These are phyloP conservation scores for Hemileccinum impolitum DNA, from an alignment of 768 basidiomycete genomes.

Conservation along the genomic window DNA sequence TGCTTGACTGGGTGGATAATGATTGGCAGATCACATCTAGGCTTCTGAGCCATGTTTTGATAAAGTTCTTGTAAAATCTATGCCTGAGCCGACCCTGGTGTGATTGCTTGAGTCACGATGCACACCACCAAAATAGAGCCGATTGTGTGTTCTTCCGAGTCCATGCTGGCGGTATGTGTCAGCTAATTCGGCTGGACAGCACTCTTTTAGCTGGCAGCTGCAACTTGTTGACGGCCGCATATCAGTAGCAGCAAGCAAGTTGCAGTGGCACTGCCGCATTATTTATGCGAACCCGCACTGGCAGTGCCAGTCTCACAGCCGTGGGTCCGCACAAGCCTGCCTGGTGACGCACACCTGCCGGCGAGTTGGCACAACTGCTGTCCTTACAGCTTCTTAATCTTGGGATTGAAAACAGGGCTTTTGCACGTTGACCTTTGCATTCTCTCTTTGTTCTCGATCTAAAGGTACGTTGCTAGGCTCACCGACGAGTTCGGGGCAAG, in stretches of 20 bases:
- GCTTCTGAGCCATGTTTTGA: neutral
- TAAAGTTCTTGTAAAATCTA: conserved; percentile 1
- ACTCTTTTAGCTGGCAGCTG: conserved; percentile 1
- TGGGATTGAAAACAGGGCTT: neutral
- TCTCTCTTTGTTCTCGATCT: neutral
- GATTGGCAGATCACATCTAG: neutral
- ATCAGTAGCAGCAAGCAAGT: too few relatives aligned
- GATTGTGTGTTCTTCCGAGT: too few relatives aligned
- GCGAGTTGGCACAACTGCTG: neutral
- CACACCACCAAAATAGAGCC: neutral
- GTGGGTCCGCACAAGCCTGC: too few relatives aligned
- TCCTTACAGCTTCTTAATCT: neutral
- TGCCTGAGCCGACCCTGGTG: neutral
- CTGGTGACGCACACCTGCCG: too few relatives aligned
- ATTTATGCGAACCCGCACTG: too few relatives aligned
- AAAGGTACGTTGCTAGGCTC: conserved; percentile 4
- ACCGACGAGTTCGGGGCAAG: neutral
- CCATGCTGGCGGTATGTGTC: too few relatives aligned
- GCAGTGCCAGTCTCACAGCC: neutral
- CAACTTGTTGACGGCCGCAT: too few relatives aligned
- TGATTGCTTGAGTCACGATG: neutral
- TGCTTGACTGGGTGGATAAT: conserved; percentile 12
- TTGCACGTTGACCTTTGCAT: conserved; percentile 4
- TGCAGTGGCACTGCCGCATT: conserved; percentile 7
- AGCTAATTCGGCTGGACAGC: neutral